phyloP scores from a whole-genome alignment of 257 asterid genomes.

The Prunella vulgaris region DNA sequence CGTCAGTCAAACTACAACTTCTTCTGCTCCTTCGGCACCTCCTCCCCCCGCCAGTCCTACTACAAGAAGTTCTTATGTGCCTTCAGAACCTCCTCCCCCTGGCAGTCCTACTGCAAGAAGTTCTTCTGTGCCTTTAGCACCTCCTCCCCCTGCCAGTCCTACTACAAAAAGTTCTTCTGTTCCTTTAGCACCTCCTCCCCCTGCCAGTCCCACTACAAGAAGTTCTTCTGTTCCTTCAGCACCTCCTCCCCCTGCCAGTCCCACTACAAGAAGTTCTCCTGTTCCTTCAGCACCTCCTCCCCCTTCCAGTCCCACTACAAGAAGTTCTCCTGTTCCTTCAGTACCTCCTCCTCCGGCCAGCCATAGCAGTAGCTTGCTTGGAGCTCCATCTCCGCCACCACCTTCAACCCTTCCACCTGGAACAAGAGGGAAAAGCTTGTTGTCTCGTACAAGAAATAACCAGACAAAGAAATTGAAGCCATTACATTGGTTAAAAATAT shows the following conservation, averaged over 20 bases:
- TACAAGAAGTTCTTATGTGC: constrained; percentile 19
- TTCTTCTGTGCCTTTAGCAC: neutral
- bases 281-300: constrained; percentile 1
- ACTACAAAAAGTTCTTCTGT: neutral
- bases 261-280: neutral
- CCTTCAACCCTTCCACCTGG: constrained; percentile 66
- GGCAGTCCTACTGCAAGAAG: constrained; percentile 6
- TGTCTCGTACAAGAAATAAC: constrained; percentile 61
- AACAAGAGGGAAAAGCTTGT: constrained; percentile 47
- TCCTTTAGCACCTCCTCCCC: constrained; percentile 17
- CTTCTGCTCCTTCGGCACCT: constrained; percentile 56
- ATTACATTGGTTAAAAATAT: constrained; percentile 81
- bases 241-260: constrained; percentile 38
- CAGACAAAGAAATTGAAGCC: constrained; percentile 83
- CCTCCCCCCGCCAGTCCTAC: constrained; percentile 21
- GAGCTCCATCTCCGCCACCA: constrained; percentile 77
- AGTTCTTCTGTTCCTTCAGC: constrained; percentile 39
- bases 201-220: constrained; percentile 6
- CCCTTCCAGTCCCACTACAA: neutral
- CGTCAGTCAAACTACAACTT: neutral
- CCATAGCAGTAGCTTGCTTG: constrained; percentile 26
- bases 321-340: constrained; percentile 35
- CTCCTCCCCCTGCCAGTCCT: neutral
- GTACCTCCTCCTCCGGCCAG: constrained; percentile 58
- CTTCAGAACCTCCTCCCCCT: constrained; percentile 51